These are phyloP conservation scores for Aspergillus quadrilineatus DNA, from an alignment of 2,329 filamentous ascomycete genomes.

Conservation along the genomic window DNA sequence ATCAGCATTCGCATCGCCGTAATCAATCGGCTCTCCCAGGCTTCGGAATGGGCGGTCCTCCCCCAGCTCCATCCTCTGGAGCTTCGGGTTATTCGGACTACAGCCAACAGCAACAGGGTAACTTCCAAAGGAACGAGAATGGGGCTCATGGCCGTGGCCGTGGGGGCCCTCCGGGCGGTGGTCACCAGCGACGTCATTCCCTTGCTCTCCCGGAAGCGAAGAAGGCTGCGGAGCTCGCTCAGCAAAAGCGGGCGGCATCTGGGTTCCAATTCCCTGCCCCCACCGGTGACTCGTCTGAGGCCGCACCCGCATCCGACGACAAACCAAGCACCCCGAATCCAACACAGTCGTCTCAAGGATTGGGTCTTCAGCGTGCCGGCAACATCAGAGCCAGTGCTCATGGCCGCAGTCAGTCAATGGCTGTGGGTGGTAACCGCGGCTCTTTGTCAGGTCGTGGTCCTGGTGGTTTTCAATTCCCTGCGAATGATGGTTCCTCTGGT, in stretches of 20 bases:
- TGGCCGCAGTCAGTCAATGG: constrained; percentile 51
- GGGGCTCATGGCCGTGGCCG: constrained; percentile 69
- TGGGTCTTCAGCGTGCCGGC: constrained; percentile 66
- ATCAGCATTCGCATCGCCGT: constrained; percentile 86
- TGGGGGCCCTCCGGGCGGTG: constrained; percentile 66
- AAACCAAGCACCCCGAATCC: constrained; percentile 33
- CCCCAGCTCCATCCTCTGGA: constrained; percentile 86
- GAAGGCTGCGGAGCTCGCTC: constrained; percentile 93
- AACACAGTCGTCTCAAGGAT: constrained; percentile 59
- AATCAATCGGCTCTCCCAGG: constrained; percentile 96
- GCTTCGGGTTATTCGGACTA: constrained; percentile 85
- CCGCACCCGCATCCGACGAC: constrained; percentile 56
- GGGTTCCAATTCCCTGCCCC: constrained; percentile 93
- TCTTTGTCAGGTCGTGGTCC: constrained; percentile 62
- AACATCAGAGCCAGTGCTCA: constrained; percentile 83
- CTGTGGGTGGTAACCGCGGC: constrained; percentile 64
- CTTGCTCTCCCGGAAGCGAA: constrained; percentile 93
- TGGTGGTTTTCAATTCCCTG: constrained; percentile 70
- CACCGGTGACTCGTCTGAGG: constrained; percentile 52
- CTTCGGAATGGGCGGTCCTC: constrained; percentile 85
- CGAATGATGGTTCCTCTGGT: constrained; percentile 51
- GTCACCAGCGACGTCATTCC: constrained; percentile 92
- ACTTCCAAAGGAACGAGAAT: constrained; percentile 69
- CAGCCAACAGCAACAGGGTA: constrained; percentile 61
- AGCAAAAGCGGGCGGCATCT: constrained; percentile 92